Conservation (phyloP, 2,329 filamentous ascomycete species). For the Coniochaeta sp. region DNA sequence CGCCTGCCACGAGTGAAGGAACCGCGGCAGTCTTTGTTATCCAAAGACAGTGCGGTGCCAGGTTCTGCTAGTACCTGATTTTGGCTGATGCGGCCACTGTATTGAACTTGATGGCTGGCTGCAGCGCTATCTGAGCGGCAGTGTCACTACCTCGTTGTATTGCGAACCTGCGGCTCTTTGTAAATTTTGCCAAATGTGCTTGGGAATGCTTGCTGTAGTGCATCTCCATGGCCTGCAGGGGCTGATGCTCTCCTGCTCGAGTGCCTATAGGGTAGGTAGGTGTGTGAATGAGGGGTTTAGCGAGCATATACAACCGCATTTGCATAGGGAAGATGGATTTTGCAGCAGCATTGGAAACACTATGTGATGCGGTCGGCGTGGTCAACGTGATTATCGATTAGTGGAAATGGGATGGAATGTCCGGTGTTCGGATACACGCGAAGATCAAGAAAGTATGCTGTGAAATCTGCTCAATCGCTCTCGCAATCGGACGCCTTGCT, state of each 20-base stretch:
- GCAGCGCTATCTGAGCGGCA: slow-evolving; percentile 52
- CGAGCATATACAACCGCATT: background rate
- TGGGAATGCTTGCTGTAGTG: slow-evolving; percentile 94
- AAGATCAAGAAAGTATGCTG: background rate
- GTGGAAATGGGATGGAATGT: background rate
- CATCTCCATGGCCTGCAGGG: slow-evolving; percentile 93
- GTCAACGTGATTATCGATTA: too few species aligned
- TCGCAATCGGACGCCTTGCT: background rate
- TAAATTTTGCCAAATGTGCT: slow-evolving; percentile 82
- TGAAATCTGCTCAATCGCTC: background rate
- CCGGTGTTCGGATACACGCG: background rate
- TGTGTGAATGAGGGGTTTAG: too few species aligned
- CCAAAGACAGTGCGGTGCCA: too few species aligned
- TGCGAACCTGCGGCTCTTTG: slow-evolving; percentile 64
- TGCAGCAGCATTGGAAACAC: background rate
- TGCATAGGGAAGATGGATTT: background rate
- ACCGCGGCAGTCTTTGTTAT: slow-evolving; percentile 48
- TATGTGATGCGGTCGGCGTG: too few species aligned
- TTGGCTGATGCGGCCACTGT: slow-evolving; percentile 62
- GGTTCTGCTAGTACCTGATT: slow-evolving; percentile 64
- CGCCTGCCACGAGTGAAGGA: slow-evolving; percentile 52
- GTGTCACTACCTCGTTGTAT: slow-evolving; percentile 51
- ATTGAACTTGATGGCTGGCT: slow-evolving; percentile 60
- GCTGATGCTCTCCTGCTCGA: slow-evolving; percentile 68
- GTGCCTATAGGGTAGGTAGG: slow-evolving; percentile 20